Evolutionary conservation across 306 rosid species (phyloP).

Genomic region (Mimosa bimucronata): DNA sequence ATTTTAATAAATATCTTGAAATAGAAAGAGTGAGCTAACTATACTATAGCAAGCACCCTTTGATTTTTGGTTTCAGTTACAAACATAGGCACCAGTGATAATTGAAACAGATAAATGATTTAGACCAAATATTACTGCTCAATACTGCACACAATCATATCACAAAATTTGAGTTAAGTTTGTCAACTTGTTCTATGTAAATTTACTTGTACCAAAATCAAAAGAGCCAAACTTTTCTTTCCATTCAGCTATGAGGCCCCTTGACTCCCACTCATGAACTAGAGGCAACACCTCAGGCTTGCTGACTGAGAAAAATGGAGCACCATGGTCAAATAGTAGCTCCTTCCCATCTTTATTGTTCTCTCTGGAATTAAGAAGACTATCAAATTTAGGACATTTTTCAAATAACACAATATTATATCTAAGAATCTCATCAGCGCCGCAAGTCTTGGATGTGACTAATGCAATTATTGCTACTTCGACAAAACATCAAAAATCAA

Average conservation of each 20-base stretch:
- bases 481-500: too few species aligned
- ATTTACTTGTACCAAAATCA: slow-evolving; percentile 62
- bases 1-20: background rate
- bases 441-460: background rate
- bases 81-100: slow-evolving; percentile 1
- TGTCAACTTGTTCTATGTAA: slow-evolving; percentile 67
- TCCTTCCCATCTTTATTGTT: slow-evolving; percentile 81
- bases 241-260: slow-evolving; percentile 84
- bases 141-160: background rate
- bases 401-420: slow-evolving; percentile 2
- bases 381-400: slow-evolving; percentile 29
- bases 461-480: too few species aligned
- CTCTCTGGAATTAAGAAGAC: slow-evolving; percentile 51
- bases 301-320: slow-evolving; percentile 78
- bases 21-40: background rate
- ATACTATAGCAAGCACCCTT: background rate
- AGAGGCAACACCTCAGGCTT: slow-evolving; percentile 54
- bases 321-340: slow-evolving; percentile 86
- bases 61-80: slow-evolving; percentile 5
- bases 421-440: background rate
- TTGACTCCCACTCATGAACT: slow-evolving; percentile 79
- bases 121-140: background rate
- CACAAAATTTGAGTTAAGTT: slow-evolving; percentile 19
- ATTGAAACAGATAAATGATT: slow-evolving; percentile 2
- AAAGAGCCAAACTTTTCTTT: slow-evolving; percentile 70